Conservation (phyloP, 495 filamentous ascomycete species). For the Tuber melanosporum region DNA sequence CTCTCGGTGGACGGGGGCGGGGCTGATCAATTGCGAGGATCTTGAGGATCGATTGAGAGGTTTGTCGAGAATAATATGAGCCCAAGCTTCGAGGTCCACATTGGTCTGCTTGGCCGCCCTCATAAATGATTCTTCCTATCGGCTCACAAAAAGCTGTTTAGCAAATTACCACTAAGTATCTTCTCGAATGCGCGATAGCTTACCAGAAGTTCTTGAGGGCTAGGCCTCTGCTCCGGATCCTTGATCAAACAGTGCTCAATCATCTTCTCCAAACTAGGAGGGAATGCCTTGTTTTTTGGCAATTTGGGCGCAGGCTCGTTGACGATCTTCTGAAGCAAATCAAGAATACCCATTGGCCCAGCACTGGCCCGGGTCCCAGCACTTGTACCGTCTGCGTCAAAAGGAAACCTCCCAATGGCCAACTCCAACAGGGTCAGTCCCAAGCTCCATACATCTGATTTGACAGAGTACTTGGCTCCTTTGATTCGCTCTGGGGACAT, state of each 20-base stretch:
- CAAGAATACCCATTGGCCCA: conserved; percentile 86
- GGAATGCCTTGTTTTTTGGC: conserved; percentile 95
- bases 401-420: conserved; percentile 93
- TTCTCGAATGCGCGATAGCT: not conserved
- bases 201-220: conserved; percentile 69
- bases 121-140: conserved; percentile 41
- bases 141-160: conserved; percentile 5
- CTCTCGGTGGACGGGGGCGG: conserved; percentile 28
- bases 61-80: conserved; percentile 36
- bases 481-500: conserved; percentile 98
- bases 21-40: conserved; percentile 32
- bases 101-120: conserved; percentile 40
- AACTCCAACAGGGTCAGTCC: conserved; percentile 94
- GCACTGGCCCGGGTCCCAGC: conserved; percentile 62
- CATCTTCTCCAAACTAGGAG: conserved; percentile 87
- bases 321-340: conserved; percentile 94
- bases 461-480: conserved; percentile 92
- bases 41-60: conserved; percentile 34
- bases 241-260: conserved; percentile 93
- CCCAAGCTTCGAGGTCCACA: conserved; percentile 41
- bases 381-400: conserved; percentile 64
- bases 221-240: conserved; percentile 75
- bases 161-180: conserved; percentile 43
- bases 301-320: conserved; percentile 89
- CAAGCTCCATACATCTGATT: conserved; percentile 98